These are phyloP conservation scores for Jasminum sambac DNA, from an alignment of 257 asterid genomes.

Conservation along the genomic window DNA sequence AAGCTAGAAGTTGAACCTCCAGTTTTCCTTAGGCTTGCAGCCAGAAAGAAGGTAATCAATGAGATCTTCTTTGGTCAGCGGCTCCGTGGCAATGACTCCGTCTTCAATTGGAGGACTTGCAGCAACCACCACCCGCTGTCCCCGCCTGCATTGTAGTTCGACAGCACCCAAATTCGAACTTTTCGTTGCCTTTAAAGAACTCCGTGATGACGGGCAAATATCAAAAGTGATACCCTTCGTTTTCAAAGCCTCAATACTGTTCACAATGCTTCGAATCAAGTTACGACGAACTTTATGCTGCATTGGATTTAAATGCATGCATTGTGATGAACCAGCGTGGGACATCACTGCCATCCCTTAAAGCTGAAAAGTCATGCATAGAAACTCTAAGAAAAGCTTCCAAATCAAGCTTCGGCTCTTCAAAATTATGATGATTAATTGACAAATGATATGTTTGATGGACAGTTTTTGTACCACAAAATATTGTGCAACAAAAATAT, in stretches of 20 bases:
- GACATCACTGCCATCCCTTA: constrained; percentile 71
- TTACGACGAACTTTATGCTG: constrained; percentile 40
- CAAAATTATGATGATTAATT: not conserved
- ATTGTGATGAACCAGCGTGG: constrained; percentile 54
- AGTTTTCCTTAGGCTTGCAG: constrained; percentile 90
- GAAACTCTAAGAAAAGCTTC: constrained; percentile 11
- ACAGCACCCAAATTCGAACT: constrained; percentile 33
- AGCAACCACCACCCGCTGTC: constrained; percentile 56
- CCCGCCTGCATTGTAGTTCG: constrained; percentile 35
- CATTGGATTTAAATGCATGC: constrained; percentile 40
- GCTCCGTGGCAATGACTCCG: constrained; percentile 79
- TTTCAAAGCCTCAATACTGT: constrained; percentile 38
- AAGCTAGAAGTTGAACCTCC: constrained; percentile 80
- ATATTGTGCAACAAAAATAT: not conserved
- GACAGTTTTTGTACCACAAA: not conserved
- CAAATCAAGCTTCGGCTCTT: not conserved
- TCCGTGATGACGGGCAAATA: constrained; percentile 37
- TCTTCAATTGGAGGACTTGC: constrained; percentile 99
- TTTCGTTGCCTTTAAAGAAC: constrained; percentile 37
- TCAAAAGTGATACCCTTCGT: constrained; percentile 42
- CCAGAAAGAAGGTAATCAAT: constrained; percentile 89
- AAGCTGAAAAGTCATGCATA: constrained; percentile 40
- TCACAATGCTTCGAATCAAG: constrained; percentile 30
- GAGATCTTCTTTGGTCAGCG: constrained; percentile 85
- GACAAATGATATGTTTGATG: not conserved